Evolutionary conservation across 2,329 filamentous ascomycete species (phyloP).

Genomic region (Alternaria viburni): DNA sequence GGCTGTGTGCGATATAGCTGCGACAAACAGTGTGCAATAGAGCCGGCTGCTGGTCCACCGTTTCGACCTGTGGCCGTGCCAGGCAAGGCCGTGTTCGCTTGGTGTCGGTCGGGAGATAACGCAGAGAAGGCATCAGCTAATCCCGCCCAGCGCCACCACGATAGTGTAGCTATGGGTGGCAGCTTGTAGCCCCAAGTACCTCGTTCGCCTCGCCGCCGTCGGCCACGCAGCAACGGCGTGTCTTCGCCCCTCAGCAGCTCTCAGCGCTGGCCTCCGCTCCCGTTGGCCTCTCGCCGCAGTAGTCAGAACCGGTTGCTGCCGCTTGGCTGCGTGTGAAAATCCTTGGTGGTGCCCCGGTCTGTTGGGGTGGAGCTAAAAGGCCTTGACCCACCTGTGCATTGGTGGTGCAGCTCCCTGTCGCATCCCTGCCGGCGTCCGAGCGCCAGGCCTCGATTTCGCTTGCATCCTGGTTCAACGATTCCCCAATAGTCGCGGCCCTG

Average conservation of each 20-base stretch:
- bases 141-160: slow-evolving; percentile 2
- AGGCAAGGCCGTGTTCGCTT: slow-evolving; percentile 26
- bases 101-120: slow-evolving; percentile 28
- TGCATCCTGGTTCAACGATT: slow-evolving; percentile 35
- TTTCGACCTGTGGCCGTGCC: slow-evolving; percentile 35
- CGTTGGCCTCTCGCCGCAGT: slow-evolving; percentile 6
- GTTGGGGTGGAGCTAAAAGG: slow-evolving; percentile 39
- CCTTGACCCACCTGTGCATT: slow-evolving; percentile 34
- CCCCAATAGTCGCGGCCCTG: slow-evolving; percentile 43
- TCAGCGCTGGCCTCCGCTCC: slow-evolving; percentile 17
- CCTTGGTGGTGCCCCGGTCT: slow-evolving; percentile 40
- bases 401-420: slow-evolving; percentile 27
- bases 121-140: slow-evolving; percentile 9
- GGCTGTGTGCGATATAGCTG: slow-evolving; percentile 3
- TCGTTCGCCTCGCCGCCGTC: slow-evolving; percentile 22
- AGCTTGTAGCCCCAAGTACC: slow-evolving; percentile 17
- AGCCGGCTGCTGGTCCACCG: slow-evolving; percentile 24
- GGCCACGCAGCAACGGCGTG: slow-evolving; percentile 6
- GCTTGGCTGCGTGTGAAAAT: slow-evolving; percentile 37
- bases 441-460: slow-evolving; percentile 35
- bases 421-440: slow-evolving; percentile 22
- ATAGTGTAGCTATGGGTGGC: background rate
- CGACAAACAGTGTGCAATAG: slow-evolving; percentile 5
- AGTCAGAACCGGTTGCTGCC: slow-evolving; percentile 35
- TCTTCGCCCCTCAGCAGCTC: slow-evolving; percentile 7